Percentiles rank a stretch among this genome's conserved stretches.
These are phyloP conservation scores for Fistulifera solaris DNA, from an alignment of 108 stramenopile species.

Conservation along the genomic window DNA sequence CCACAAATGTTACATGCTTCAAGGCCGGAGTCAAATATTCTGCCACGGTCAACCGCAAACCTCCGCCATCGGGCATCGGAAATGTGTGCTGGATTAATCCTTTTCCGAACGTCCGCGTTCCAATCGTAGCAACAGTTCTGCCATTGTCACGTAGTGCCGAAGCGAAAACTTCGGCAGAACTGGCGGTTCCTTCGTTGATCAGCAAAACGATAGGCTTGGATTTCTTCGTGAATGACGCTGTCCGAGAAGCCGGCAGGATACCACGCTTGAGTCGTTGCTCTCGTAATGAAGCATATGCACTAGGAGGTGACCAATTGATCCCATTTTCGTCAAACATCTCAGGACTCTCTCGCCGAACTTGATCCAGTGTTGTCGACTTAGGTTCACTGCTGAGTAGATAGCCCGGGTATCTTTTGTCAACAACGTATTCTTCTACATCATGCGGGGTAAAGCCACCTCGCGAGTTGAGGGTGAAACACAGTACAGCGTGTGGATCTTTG, in stretches of 20 bases:
- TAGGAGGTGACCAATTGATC: constrained; percentile 46
- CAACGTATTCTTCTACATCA: constrained; percentile 68
- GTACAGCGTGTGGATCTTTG: constrained; percentile 61
- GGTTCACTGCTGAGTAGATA: constrained; percentile 59
- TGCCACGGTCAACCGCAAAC: constrained; percentile 69
- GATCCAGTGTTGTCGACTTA: constrained; percentile 29
- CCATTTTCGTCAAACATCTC: constrained; percentile 40
- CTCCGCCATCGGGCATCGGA: constrained; percentile 83
- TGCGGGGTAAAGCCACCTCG: constrained; percentile 75
- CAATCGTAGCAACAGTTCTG: constrained; percentile 58
- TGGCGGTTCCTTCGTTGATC: constrained; percentile 81
- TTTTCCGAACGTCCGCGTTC: constrained; percentile 72
- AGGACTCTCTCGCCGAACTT: constrained; percentile 58
- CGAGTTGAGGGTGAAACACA: constrained; percentile 69
- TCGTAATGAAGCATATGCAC: constrained; percentile 57
- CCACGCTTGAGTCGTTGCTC: constrained; percentile 59
- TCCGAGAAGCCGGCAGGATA: constrained; percentile 17
- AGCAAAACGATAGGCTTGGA: constrained; percentile 61
- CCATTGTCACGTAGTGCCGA: constrained; percentile 71
- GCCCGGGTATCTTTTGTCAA: constrained; percentile 69
- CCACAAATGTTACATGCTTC: constrained; percentile 71
- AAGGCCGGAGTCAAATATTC: constrained; percentile 73
- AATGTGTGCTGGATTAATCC: constrained; percentile 82
- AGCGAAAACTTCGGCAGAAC: constrained; percentile 75
- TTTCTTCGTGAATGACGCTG: background rate